Evolutionary conservation across 108 stramenopile genomes (phyloP), one percentile per base, ranked within the genome.

Genomic region (Cyclotella baltica): DNA sequence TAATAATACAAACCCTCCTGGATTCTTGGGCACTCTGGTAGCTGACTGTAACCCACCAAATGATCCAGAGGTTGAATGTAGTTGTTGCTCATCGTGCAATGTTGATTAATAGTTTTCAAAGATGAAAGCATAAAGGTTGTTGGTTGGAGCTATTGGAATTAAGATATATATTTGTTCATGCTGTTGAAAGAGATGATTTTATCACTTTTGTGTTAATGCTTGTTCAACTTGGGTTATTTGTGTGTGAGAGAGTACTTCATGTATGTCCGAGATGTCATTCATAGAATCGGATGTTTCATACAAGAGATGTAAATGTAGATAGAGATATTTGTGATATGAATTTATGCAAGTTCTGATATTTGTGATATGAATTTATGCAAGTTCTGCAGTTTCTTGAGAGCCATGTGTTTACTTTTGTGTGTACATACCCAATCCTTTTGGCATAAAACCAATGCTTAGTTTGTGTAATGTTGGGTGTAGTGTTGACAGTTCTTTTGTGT

Each of bases 1-100:
- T 15, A 72, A 72, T 59, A 72, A 72, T 37, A 72, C 72, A n/a
- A 72, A 62, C 22, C 72, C 72, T 30, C 59, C 72, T 0, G 72
- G 72, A 31, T 72, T 72, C 46, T 59, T 72, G 48, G 59, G 59
- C 8, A 72, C 72, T 30, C 30, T 72, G 4, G 72, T 72, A 3
- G 43, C 38, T 6, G 72, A 72, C 38, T 72, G 72, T 43, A 72
- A 62, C 27, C 59, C 72, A 18, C 59, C 59, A 48, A 53, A 62
- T 20, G 30, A 72, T 22, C 72, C 72, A 50, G 59, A 62, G 56
- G 72, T 72, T 28, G 59, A 72, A 72, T 72, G 72, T 46, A 72
- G 58, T 48, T 72, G 72, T 23, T 72, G 72, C 59, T 62, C 72
- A 3, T 72, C 59, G 2, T 72, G 72, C 31, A 72, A 62, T 72